Base-by-base conservation (phyloP, 2,329 filamentous ascomycete species). In the Arachnomyces sp. region DNA sequence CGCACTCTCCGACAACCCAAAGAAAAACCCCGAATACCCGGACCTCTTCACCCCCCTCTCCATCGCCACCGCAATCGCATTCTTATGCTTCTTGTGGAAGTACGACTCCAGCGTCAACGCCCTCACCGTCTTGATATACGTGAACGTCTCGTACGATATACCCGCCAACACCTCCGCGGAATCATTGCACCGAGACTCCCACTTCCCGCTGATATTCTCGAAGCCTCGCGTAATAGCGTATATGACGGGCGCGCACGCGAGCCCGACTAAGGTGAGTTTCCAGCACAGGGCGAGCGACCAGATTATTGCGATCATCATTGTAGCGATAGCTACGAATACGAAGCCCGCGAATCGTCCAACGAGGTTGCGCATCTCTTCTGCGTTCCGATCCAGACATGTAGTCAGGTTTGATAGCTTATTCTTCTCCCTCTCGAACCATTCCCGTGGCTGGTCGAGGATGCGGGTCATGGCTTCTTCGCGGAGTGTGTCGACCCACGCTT, bases 301-400 rank as follows among this genome's bases (percentile, higher is more conserved):
- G 2, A 74, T 53, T 5, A 92, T 53, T 0, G 85, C 79, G n/a
- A 82, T 73, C 0, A 65, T 42, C 13, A 84, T 71, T 72, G 94
- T 89, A 38, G 77, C 62, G 0, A 70, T 55, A 3, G 84, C 79
- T 7, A 82, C 76, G 11, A 89, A 69, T 1, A 82, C 60, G 39
- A 83, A 77, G 1, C 83, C 82, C 1, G 81, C 71, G 53, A 94
- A 94, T 1, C 83, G 76, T 2, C 84, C 83, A 0, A 94, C 71
- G 0, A 96, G 66, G 50, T 85, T 88, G 7, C 84, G 76, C 76
- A 92, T 89, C 56, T 94, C 87, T 57, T 96, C 88, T 0, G 82
- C 84, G 51, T 86, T 84, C 12, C 82, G 76, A 52, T 94, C 86
- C 0, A 96, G 72, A 33, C 75, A 82, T 44, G 85, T 79, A 1